Percentiles rank a stretch among this genome's conserved stretches.
Conservation (phyloP, 257 asterid genomes). For the Scutellaria baicalensis region DNA sequence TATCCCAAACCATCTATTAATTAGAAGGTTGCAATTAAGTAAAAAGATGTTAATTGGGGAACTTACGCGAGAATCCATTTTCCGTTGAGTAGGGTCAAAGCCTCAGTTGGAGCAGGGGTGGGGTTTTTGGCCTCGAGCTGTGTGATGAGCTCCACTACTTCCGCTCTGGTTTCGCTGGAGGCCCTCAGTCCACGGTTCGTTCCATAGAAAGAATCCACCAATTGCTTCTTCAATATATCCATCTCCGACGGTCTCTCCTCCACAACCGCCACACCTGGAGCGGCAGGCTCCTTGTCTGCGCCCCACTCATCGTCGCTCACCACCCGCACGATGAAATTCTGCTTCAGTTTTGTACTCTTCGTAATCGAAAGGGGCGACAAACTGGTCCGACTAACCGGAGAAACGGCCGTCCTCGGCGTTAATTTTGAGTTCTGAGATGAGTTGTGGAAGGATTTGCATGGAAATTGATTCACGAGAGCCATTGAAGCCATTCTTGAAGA, state of each 20-base stretch:
- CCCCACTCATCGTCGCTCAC: conserved; percentile 48
- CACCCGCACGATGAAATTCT: conserved; percentile 23
- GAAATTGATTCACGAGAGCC: conserved; percentile 31
- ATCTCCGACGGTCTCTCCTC: conserved; percentile 37
- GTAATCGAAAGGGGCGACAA: conserved; percentile 5
- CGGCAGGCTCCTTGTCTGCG: conserved; percentile 21
- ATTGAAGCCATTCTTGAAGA: conserved; percentile 55
- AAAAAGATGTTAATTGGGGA: background rate
- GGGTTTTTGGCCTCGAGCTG: conserved; percentile 82
- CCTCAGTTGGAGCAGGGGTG: conserved; percentile 84
- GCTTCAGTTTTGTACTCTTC: conserved; percentile 9
- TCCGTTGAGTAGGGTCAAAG: conserved; percentile 74
- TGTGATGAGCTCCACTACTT: conserved; percentile 75
- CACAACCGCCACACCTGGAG: conserved; percentile 29
- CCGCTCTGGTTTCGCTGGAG: conserved; percentile 79
- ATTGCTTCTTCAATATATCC: conserved; percentile 51
- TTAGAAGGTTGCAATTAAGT: background rate
- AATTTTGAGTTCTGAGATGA: conserved; percentile 6
- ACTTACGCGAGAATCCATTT: conserved; percentile 92
- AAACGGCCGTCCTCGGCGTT: background rate
- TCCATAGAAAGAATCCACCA: conserved; percentile 67
- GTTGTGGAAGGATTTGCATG: conserved; percentile 8
- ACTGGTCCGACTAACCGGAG: conserved; percentile 24
- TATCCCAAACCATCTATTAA: background rate
- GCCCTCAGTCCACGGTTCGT: conserved; percentile 77